Conservation (phyloP, 2,329 filamentous ascomycete species). For the Herpomyces periplanetae region DNA sequence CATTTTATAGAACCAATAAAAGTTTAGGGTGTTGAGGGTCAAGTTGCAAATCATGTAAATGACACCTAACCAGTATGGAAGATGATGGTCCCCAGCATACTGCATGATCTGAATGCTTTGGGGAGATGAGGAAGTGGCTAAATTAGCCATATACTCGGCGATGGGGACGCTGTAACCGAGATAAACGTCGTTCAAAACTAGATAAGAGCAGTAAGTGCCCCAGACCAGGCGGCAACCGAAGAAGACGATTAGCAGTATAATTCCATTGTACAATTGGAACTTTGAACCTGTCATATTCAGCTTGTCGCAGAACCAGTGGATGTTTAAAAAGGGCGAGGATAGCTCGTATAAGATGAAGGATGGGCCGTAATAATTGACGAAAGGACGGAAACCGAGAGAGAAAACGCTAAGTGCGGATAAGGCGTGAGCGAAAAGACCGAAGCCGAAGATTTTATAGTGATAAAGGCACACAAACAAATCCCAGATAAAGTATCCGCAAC, state of each 20-base stretch:
- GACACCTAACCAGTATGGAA: slow-evolving; percentile 27
- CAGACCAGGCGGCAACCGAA: slow-evolving; percentile 37
- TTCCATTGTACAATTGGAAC: slow-evolving; percentile 35
- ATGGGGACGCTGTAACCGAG: slow-evolving; percentile 3
- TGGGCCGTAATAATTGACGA: slow-evolving; percentile 42
- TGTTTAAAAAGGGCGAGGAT: slow-evolving; percentile 44
- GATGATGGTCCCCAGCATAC: slow-evolving; percentile 9
- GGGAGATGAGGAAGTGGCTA: slow-evolving; percentile 4
- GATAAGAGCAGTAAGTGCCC: slow-evolving; percentile 28
- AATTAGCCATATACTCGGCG: slow-evolving; percentile 1
- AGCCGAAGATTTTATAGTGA: slow-evolving; percentile 28
- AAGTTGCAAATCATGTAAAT: slow-evolving; percentile 29
- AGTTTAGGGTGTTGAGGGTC: slow-evolving; percentile 32
- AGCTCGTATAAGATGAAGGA: slow-evolving; percentile 62
- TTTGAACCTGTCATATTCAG: slow-evolving; percentile 33
- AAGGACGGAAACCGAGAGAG: slow-evolving; percentile 36
- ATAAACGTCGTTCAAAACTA: slow-evolving; percentile 30
- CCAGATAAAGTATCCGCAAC: slow-evolving; percentile 50
- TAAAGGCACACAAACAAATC: slow-evolving; percentile 27
- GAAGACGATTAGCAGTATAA: slow-evolving; percentile 28
- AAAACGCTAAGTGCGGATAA: slow-evolving; percentile 32
- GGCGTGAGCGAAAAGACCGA: slow-evolving; percentile 39
- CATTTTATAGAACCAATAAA: slow-evolving; percentile 66
- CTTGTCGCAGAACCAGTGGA: slow-evolving; percentile 80
- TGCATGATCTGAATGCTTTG: slow-evolving; percentile 11